Base-by-base conservation (phyloP, 2,329 filamentous ascomycete genomes). In the Penicillium sp. region DNA sequence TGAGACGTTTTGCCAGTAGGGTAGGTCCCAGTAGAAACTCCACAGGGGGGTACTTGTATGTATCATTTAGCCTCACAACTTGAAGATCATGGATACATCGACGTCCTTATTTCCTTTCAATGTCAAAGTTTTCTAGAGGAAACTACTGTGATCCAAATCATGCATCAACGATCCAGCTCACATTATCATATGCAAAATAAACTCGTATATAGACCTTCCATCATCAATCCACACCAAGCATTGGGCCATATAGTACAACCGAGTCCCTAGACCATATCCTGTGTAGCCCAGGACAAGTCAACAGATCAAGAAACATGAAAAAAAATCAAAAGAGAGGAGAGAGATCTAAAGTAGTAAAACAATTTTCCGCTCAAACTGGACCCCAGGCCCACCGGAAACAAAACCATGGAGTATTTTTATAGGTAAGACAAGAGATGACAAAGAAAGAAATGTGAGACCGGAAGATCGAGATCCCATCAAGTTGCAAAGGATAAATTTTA, bases 311-410 rank as follows among this genome's bases (percentile, higher is more conserved):
- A 50, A 51, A 48, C 26, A 43, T 32, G 49, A 33, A 18, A 59
- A 49, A 47, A 48, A 54, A 56, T 49, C 20, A 32, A 41, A 46
- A 60, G 69, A 72, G 70, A 67, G 70, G 68, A 68, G 69, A 72
- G 67, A 67, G 64, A 68, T 67, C 61, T 67, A 66, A 54, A 64
- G 60, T 58, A 59, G 49, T 63, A 59, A 54, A 64, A 46, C 26
- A 58, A 18, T 54, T 64, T 65, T 58, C 58, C 65, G 61, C 63
- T 66, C 63, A 64, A 63, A 57, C 59, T 55, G 51, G 52, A 58
- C 46, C 51, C 58, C 54, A 48, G 56, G 55, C 58, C 58, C 58
- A 50, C 49, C 51, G 44, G 44, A 45, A 53, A 57, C 53, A 61
- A 39, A 54, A 62, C 56, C 53, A 62, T 60, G 49, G 46, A 62